Base-by-base conservation (phyloP, 495 filamentous ascomycete genomes). In the Pseudotulostoma volvatum region DNA sequence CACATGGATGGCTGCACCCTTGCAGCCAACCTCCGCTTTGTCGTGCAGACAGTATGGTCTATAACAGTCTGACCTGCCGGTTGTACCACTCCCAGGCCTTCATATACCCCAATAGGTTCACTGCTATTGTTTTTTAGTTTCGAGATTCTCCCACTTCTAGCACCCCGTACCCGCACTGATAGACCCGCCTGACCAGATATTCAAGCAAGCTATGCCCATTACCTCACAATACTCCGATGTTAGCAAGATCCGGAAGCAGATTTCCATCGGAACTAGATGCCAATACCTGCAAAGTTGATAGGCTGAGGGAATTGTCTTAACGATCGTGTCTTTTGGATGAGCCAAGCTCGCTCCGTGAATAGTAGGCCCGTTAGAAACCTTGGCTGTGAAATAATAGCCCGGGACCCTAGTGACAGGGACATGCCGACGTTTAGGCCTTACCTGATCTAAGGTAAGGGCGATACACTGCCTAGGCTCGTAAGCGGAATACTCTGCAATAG, bases 71-170 rank as follows among this genome's bases (percentile, higher is more conserved):
- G 16, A 38, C 28, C 36, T 38, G 36, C 9, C 36, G 16, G 21
- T 38, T 14, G 14, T 38, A 38, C 21, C 36, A 38, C 18, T 38
- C 28, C 9, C 19, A 38, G 36, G 19, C 36, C 5, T 20, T 20
- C 19, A 38, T 38, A 38, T 38, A 38, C 28, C 28, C 36, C 4
- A 38, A 25, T 14, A 38, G 31, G 9, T 40, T 40, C 14, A 40
- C 16, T 5, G 33, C 19, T 25, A 28, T 15, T 31, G n/a, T 19
- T 13, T 17, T 25, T 8, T 17, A 17, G 17, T 31, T 33, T 9
- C 13, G 14, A 31, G 38, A 25, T 7, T 25, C 30, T 40, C 38
- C 38, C 16, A 16, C 18, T 15, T 40, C 38, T 31, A 40, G 38
- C 38, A 40, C 30, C 38, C 32, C n/a, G n/a, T n/a, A n/a, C n/a